These are phyloP conservation scores for Spencermartinsiella europaea DNA, from an alignment of 805 yeast species.

Conservation along the genomic window DNA sequence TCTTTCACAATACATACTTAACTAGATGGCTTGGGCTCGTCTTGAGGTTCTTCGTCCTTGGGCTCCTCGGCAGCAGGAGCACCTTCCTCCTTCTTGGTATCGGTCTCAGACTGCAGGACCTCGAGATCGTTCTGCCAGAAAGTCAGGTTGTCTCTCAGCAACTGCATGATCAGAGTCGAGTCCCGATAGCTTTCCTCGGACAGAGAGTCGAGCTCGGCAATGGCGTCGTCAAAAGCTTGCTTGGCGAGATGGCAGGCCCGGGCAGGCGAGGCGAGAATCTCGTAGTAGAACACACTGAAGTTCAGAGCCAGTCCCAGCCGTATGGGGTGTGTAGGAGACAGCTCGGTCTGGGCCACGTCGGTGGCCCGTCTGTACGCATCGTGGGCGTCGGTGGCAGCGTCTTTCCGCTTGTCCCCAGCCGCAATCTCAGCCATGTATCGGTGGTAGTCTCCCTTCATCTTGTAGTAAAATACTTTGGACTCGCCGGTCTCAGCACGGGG, in stretches of 20 bases:
- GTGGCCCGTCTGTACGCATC: conserved; percentile 96
- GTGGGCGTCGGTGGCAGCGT: conserved; percentile 88
- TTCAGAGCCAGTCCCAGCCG: conserved; percentile 97
- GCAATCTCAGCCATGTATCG: conserved; percentile 99
- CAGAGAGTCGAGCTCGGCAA: conserved; percentile 95
- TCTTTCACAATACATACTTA: too few species aligned
- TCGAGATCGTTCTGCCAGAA: conserved; percentile 80
- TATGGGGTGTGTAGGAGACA: conserved; percentile 98
- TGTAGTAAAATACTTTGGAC: conserved; percentile 96
- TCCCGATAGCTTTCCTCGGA: conserved; percentile 98
- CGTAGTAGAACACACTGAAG: conserved; percentile 97
- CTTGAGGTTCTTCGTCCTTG: conserved; percentile 4
- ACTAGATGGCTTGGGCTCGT: conserved; percentile 2
- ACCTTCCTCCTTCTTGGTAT: conserved; percentile 14
- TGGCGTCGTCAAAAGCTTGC: conserved; percentile 98
- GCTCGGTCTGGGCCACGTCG: conserved; percentile 96
- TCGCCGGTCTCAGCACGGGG: conserved; percentile 96
- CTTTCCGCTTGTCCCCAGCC: conserved; percentile 85
- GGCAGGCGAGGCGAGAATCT: conserved; percentile 95
- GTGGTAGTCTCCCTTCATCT: conserved; percentile 99
- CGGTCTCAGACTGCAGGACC: conserved; percentile 18
- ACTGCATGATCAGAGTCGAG: conserved; percentile 97
- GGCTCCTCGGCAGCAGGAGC: conserved; percentile 15
- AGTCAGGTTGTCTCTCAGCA: conserved; percentile 95
- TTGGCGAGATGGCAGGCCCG: conserved; percentile 98